Evolutionary conservation across 1,284 basidiomycete genomes (phyloP).

Genomic region (Malassezia yamatoensis): DNA sequence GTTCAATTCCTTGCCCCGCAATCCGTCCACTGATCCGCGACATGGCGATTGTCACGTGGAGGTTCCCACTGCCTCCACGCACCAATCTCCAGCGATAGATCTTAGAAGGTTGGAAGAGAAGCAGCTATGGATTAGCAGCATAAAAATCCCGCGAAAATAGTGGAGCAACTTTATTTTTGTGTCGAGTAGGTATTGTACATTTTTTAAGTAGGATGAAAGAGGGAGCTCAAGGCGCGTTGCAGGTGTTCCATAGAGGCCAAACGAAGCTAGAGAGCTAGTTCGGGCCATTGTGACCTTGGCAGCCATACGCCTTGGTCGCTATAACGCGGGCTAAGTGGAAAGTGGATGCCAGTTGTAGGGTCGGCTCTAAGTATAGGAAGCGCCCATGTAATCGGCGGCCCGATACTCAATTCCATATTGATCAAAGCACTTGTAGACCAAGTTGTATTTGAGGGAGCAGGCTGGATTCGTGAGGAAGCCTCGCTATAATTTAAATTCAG

Average conservation of each 20-base stretch:
- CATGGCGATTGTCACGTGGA: constrained; percentile 6
- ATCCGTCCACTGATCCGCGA: constrained; percentile 14
- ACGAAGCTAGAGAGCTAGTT: not conserved
- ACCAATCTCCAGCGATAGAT: too few species aligned
- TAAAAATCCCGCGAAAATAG: too few species aligned
- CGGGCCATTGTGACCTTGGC: constrained; percentile 8
- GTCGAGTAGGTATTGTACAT: too few species aligned
- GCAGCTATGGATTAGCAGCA: too few species aligned
- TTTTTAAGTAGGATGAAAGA: too few species aligned
- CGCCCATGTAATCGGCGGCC: constrained; percentile 4
- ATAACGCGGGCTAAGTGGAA: constrained; percentile 14
- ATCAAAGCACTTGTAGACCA: not conserved
- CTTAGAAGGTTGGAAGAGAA: too few species aligned
- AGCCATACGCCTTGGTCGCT: constrained; percentile 7
- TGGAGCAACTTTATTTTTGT: too few species aligned
- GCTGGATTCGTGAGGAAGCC: not conserved
- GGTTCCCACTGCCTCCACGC: too few species aligned
- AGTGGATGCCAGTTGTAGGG: constrained; percentile 2
- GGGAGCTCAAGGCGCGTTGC: too few species aligned
- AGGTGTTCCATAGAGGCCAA: too few species aligned
- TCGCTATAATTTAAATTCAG: not conserved
- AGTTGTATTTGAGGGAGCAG: not conserved
- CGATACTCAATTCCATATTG: constrained; percentile 17
- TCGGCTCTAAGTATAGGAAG: not conserved
- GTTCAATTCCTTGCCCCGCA: constrained; percentile 9